Conservation (phyloP, 164 flowering plant species). For the Vitis vinifera region DNA sequence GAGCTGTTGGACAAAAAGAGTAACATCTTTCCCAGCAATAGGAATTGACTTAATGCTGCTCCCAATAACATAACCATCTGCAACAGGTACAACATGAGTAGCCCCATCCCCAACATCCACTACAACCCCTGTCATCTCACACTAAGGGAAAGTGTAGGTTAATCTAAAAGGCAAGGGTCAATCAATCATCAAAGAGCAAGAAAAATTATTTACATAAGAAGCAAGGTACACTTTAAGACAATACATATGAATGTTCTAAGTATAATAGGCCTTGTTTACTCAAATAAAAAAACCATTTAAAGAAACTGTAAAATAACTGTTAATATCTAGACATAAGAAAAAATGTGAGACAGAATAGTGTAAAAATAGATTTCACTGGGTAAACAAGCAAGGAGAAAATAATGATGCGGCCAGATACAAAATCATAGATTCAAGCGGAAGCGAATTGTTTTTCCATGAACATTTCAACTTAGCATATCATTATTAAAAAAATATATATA, state of each 20-base stretch:
- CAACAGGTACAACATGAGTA: constrained; percentile 94
- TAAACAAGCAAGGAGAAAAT: background rate
- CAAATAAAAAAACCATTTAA: no score
- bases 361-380: background rate
- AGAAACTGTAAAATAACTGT: background rate
- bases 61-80: constrained; percentile 98
- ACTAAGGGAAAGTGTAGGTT: constrained; percentile 52
- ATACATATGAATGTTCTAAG: background rate
- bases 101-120: constrained; percentile 98
- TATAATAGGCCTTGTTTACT: no score
- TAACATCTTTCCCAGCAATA: constrained; percentile 87
- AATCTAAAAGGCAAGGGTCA: constrained; percentile 25
- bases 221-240: background rate
- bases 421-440: background rate
- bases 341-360: background rate
- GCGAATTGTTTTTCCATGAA: background rate
- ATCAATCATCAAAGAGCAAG: background rate
- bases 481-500: background rate
- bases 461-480: background rate
- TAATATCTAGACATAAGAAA: background rate
- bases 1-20: constrained; percentile 92
- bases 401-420: background rate
- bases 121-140: constrained; percentile 99
- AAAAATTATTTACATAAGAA: background rate
- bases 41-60: constrained; percentile 96